Percentiles rank a stretch among this genome's conserved stretches.
phyloP scores from a whole-genome alignment of 1,139 yeast genomes.

The Yamadazyma buinensis region DNA sequence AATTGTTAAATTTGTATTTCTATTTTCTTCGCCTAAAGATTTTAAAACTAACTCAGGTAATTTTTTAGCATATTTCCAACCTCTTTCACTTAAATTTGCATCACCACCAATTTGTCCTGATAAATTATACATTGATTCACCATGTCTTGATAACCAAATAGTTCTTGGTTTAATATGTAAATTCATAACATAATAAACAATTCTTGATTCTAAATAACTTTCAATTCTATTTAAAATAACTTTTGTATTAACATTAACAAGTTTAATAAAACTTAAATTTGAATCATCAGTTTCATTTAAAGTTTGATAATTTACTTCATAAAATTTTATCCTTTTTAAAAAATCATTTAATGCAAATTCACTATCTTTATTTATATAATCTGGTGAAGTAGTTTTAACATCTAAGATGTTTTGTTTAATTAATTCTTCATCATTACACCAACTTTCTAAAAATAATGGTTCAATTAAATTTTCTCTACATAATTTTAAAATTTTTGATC shows the following conservation, averaged over 20 bases:
- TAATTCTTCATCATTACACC: conserved; percentile 80
- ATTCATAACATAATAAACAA: conserved; percentile 94
- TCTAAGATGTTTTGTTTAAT: conserved; percentile 78
- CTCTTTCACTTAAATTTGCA: conserved; percentile 81
- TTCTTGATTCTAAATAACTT: conserved; percentile 85
- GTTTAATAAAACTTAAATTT: conserved; percentile 76
- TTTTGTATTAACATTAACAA: conserved; percentile 83
- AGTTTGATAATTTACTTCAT: conserved; percentile 73
- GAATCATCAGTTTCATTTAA: conserved; percentile 54
- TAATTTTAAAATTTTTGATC: conserved; percentile 60
- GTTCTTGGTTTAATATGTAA: conserved; percentile 87
- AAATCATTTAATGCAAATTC: conserved; percentile 74
- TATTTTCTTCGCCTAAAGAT: conserved; percentile 66
- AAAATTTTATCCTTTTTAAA: conserved; percentile 65
- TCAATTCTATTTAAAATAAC: conserved; percentile 84
- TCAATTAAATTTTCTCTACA: conserved; percentile 69
- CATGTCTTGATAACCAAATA: conserved; percentile 93
- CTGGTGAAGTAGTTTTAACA: conserved; percentile 86
- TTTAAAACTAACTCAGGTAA: conserved; percentile 74
- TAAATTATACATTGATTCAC: conserved; percentile 87
- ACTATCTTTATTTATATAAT: conserved; percentile 68
- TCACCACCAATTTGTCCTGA: conserved; percentile 98
- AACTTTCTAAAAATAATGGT: conserved; percentile 89
- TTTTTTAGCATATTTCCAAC: conserved; percentile 78
- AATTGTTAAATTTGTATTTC: conserved; percentile 69